Evolutionary conservation across 2,329 filamentous ascomycete genomes (phyloP), one percentile per base, ranked within the genome.

Genomic region (Phialocephala subalpina): DNA sequence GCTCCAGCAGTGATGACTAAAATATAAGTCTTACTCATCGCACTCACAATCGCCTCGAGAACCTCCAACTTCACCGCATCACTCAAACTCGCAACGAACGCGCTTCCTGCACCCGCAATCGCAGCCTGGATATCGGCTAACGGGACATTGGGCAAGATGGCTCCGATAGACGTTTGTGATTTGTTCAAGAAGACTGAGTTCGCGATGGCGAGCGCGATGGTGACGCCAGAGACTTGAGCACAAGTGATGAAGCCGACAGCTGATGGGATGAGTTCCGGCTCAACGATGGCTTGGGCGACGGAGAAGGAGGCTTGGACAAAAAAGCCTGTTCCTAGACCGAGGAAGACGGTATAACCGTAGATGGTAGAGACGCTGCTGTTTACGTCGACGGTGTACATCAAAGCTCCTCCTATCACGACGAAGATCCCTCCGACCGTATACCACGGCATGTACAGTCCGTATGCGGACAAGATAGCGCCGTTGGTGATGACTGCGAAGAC

Each of bases 371-470:
- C 70, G 2, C 67, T 67, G 1, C 77, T 77, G 0, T 58, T 65
- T 2, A 62, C 59, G 22, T 75, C 69, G 52, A 80, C 72, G 6
- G 77, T 77, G 60, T 72, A 74, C 69, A 77, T 73, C 8, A 76
- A 63, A 0, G 72, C 62, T 7, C 75, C 75, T 0, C 78, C 81
- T 16, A 77, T 71, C 5, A 79, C 62, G 22, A 76, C 71, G n/a
- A 82, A 65, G 12, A 75, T 67, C 20, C 78, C 77, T 1, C 77
- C 77, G 56, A 75, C 52, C 3, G 78, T 65, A 67, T 78, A 82
- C 75, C 73, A 82, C 2, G 79, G 79, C 63, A 77, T 77, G 61
- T 80, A 81, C 29, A 77, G 77, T 2, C 79, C 79, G n/a, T 74
- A 70, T 25, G 71, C 64, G 5, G 77, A 77, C 11, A 79, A 68